A percentile compares a stretch with the other conserved stretches of the same genome.
These are phyloP conservation scores for Scorias spongiosa DNA, from an alignment of 2,329 filamentous ascomycete species.

Conservation along the genomic window DNA sequence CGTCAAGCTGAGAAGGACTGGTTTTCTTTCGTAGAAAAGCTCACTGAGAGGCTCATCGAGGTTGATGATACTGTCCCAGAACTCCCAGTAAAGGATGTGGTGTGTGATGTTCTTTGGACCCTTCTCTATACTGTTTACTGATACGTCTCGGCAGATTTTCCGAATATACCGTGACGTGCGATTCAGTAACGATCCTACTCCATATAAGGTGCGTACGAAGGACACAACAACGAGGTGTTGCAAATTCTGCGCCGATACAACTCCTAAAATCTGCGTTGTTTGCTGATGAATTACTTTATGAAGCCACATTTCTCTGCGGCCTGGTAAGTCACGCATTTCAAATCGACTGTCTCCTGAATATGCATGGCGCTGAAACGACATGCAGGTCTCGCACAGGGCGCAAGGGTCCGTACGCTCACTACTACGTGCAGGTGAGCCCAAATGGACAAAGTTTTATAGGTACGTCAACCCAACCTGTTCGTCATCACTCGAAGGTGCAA, in stretches of 20 bases:
- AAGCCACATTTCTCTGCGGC: conserved; percentile 71
- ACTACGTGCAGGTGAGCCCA: conserved; percentile 75
- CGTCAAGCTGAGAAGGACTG: conserved; percentile 67
- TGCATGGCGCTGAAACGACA: background rate
- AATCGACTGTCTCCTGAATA: background rate
- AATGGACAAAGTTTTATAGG: conserved; percentile 51
- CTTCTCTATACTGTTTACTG: conserved; percentile 1
- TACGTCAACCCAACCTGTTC: conserved; percentile 25
- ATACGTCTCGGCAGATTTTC: conserved; percentile 40
- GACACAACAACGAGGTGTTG: too few relatives aligned
- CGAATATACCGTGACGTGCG: conserved; percentile 77
- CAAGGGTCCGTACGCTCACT: conserved; percentile 76
- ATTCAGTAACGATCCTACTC: conserved; percentile 70
- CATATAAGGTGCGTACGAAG: conserved; percentile 56
- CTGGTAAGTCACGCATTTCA: conserved; percentile 36
- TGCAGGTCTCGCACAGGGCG: conserved; percentile 63
- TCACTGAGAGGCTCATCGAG: conserved; percentile 55
- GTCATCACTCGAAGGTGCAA: too few relatives aligned
- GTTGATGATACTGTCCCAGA: conserved; percentile 74
- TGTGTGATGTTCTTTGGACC: conserved; percentile 44
- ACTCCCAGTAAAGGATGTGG: conserved; percentile 68
- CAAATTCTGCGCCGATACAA: too few relatives aligned
- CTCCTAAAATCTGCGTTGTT: too few relatives aligned
- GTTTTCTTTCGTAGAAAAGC: conserved; percentile 57
- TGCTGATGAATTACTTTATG: too few relatives aligned